These are phyloP conservation scores for Brassica incana DNA, from an alignment of 345 rosid genomes.

Conservation along the genomic window DNA sequence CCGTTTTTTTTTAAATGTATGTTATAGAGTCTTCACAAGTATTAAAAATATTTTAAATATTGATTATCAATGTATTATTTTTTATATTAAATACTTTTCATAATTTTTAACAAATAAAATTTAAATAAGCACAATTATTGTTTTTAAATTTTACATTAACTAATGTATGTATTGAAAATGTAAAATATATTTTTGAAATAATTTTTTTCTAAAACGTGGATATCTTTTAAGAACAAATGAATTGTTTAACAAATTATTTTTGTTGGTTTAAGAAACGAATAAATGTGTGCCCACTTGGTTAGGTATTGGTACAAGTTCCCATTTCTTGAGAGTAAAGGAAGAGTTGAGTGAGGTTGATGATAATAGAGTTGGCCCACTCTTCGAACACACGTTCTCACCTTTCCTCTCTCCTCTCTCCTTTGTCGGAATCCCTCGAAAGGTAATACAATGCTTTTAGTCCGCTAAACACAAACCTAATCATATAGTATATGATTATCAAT, in stretches of 20 bases:
- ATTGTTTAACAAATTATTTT: neutral
- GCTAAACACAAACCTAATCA: neutral
- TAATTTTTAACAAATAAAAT: no score
- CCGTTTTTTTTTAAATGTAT: no score
- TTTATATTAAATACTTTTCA: no score
- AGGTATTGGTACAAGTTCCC: slow-evolving; percentile 88
- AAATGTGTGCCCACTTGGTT: neutral
- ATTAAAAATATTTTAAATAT: no score
- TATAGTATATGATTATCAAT: neutral
- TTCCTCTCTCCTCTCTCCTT: slow-evolving; percentile 88
- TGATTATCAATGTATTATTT: no score
- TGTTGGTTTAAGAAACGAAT: neutral
- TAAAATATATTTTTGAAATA: no score
- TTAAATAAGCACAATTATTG: no score
- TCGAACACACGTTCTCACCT: slow-evolving; percentile 67
- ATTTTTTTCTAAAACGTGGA: no score
- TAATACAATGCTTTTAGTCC: slow-evolving; percentile 9
- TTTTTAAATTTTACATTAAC: no score
- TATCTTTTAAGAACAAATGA: no score
- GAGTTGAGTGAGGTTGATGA: slow-evolving; percentile 59
- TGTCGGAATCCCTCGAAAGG: slow-evolving; percentile 85
- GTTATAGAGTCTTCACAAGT: no score
- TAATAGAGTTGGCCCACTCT: slow-evolving; percentile 88
- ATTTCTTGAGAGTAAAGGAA: slow-evolving; percentile 95
- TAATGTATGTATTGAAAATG: no score